Evolutionary conservation across 2,329 filamentous ascomycete species (phyloP).

Genomic region (Moelleriella libera): DNA sequence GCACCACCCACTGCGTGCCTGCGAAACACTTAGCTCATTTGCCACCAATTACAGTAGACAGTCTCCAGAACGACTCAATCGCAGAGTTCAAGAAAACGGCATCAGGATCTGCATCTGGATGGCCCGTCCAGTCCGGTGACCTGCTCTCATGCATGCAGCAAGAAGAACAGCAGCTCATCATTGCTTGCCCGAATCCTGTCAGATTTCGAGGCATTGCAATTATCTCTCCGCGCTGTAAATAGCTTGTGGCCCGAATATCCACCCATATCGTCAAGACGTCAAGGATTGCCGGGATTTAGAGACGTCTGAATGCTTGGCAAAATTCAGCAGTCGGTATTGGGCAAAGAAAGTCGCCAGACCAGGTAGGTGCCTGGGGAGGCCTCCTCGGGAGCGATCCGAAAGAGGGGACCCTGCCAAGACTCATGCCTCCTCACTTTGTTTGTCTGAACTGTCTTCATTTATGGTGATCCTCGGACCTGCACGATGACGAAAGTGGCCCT

Average conservation of each 20-base stretch:
- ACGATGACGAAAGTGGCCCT: too few species aligned
- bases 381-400: slow-evolving; percentile 5
- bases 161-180: too few species aligned
- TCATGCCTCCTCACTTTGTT: neutral
- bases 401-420: neutral
- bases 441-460: neutral
- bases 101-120: too few species aligned
- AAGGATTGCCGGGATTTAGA: neutral
- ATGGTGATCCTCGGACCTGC: neutral
- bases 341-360: neutral
- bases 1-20: too few species aligned
- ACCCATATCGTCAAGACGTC: neutral
- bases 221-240: neutral
- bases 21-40: too few species aligned
- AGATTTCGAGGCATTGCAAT: too few species aligned
- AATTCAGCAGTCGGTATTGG: neutral
- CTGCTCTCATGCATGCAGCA: too few species aligned
- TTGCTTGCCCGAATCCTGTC: too few species aligned
- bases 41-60: too few species aligned
- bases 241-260: neutral
- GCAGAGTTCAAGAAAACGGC: too few species aligned
- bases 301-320: neutral
- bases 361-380: neutral
- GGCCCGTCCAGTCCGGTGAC: too few species aligned
- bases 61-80: too few species aligned